Conservation (phyloP, 2,329 filamentous ascomycete genomes). For the Diatrype stigma region DNA sequence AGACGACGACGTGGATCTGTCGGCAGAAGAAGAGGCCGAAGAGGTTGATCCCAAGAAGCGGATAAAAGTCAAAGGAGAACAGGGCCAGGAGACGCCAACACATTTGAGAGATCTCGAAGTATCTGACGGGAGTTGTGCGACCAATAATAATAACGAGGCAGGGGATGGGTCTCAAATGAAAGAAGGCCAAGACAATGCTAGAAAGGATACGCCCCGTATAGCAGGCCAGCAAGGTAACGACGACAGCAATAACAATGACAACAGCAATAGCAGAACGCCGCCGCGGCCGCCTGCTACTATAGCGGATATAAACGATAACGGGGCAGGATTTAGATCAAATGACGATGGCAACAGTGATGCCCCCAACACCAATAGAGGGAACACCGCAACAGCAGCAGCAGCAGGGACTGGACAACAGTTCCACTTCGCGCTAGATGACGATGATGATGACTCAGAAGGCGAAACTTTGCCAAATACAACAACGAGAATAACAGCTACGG, state of each 20-base stretch:
- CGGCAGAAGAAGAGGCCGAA: constrained; percentile 10
- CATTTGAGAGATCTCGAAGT: too few species aligned
- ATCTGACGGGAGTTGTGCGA: too few species aligned
- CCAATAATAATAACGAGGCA: background rate
- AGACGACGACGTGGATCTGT: constrained; percentile 2
- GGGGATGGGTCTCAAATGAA: background rate
- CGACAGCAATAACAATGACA: background rate
- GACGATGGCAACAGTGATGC: constrained; percentile 4
- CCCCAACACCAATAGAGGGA: background rate
- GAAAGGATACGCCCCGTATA: background rate
- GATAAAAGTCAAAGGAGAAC: constrained; percentile 13
- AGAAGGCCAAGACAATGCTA: background rate
- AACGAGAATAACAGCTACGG: background rate
- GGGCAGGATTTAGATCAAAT: too few species aligned
- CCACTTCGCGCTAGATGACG: constrained; percentile 26
- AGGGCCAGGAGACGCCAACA: background rate
- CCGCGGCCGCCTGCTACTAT: background rate
- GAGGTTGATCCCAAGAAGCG: constrained; percentile 9
- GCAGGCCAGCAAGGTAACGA: background rate
- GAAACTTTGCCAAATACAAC: constrained; percentile 9
- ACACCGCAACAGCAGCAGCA: background rate
- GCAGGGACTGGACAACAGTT: constrained; percentile 18
- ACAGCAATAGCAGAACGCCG: background rate
- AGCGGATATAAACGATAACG: background rate
- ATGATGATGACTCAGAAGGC: constrained; percentile 20